A percentile compares a stretch with the other conserved stretches of the same genome.
Evolutionary conservation across 768 basidiomycete genomes (phyloP).

Genomic region (Amanita pallidorosea): DNA sequence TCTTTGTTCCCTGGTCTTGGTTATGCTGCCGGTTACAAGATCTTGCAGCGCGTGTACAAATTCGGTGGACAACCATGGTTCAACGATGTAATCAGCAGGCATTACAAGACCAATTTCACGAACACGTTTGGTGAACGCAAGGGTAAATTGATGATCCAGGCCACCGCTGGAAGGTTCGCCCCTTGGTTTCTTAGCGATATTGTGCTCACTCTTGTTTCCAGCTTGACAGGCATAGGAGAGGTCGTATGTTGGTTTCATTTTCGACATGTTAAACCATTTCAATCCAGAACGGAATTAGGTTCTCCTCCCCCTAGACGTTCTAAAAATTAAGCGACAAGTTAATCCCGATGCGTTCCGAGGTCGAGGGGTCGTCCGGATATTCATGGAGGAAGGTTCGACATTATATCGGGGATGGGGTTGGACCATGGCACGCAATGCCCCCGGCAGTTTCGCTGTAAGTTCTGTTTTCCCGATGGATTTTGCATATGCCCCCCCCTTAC

Average conservation of each 20-base stretch:
- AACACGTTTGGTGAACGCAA: constrained; percentile 86
- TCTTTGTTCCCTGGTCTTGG: constrained; percentile 98
- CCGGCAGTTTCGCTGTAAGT: constrained; percentile 87
- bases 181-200: background rate
- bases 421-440: constrained; percentile 97
- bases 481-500: background rate
- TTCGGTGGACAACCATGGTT: constrained; percentile 99
- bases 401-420: constrained; percentile 98
- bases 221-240: constrained; percentile 84
- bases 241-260: constrained; percentile 44
- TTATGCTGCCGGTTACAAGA: constrained; percentile 97
- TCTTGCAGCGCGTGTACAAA: constrained; percentile 91
- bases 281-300: constrained; percentile 32
- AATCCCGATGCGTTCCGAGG: constrained; percentile 98
- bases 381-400: constrained; percentile 83
- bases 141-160: constrained; percentile 94
- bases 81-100: constrained; percentile 77
- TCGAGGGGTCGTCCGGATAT: constrained; percentile 80
- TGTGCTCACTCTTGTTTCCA: constrained; percentile 12
- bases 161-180: constrained; percentile 80
- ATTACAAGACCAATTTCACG: constrained; percentile 77
- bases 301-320: constrained; percentile 89
- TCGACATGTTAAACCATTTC: background rate
- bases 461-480: background rate
- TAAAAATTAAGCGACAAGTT: constrained; percentile 98